A percentile compares a stretch with the other conserved stretches of the same genome.
Conservation (phyloP, 768 basidiomycete genomes). For the Astraeus odoratus region DNA sequence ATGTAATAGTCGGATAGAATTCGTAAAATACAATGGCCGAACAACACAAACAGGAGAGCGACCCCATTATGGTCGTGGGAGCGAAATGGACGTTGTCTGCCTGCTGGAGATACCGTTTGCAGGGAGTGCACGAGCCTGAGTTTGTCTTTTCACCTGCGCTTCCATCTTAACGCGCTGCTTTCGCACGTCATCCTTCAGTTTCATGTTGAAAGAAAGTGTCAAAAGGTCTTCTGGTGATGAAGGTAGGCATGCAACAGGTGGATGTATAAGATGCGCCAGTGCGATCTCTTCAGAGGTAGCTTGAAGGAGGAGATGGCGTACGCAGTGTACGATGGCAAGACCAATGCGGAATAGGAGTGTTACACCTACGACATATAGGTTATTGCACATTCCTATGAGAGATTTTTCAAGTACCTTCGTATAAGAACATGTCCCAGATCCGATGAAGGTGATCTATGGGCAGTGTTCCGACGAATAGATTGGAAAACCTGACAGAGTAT, state of each 20-base stretch:
- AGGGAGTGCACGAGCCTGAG: conserved; percentile 28
- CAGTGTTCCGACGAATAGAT: conserved; percentile 61
- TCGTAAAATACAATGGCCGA: too few species aligned
- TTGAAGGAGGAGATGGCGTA: conserved; percentile 54
- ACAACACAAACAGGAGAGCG: too few species aligned
- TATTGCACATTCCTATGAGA: background rate
- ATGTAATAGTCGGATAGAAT: too few species aligned
- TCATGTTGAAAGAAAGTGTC: conserved; percentile 53
- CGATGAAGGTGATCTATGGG: conserved; percentile 61
- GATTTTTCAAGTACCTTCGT: conserved; percentile 51
- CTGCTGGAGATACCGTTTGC: conserved; percentile 20
- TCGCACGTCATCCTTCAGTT: conserved; percentile 70
- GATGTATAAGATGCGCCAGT: conserved; percentile 42
- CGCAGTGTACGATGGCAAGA: conserved; percentile 54
- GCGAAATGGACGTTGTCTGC: conserved; percentile 23
- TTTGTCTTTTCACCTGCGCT: conserved; percentile 60
- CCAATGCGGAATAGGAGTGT: conserved; percentile 71
- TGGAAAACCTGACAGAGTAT: conserved; percentile 50
- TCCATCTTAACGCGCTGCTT: conserved; percentile 74
- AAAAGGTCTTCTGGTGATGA: conserved; percentile 56
- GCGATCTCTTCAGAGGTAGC: conserved; percentile 39
- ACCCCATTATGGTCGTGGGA: conserved; percentile 15
- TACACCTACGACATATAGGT: conserved; percentile 40
- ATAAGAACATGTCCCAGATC: conserved; percentile 80
- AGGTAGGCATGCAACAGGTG: conserved; percentile 48